Evolutionary conservation across 2,329 filamentous ascomycete genomes (phyloP), one percentile per base, ranked within the genome.

Genomic region (Aspergillus transmontanensis): DNA sequence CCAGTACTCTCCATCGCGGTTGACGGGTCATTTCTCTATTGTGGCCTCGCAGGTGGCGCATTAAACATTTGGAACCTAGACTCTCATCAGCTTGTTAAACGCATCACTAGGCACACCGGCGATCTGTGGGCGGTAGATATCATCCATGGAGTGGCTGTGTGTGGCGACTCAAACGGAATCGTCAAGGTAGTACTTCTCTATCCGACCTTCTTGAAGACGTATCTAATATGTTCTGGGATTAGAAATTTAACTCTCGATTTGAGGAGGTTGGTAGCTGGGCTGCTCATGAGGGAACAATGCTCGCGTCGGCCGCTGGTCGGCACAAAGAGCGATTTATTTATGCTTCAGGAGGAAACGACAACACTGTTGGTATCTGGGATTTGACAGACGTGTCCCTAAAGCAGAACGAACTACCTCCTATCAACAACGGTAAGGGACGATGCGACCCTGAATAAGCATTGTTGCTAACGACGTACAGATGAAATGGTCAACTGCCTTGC

Each of bases 41-140:
- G 91, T 63, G 95, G 95, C 54, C 91, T 96, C 69, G 86, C 93
- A 1, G 89, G 92, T 45, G 96, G 95, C 26, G 87, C 96, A 57
- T 88, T 99, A 64, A 94, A 98, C 75, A 87, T 99, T 12, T 99
- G 96, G 94, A 96, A 99, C 75, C 84, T 99, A 16, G 94, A 98
- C 74, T 98, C 95, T 0, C 89, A 90, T 59, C 95, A 99, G 78
- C 89, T 95, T 56, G 85, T 99, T 51, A 86, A 95, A 62, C 93
- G 92, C 21, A 90, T 99, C 73, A 93, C 91, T 73, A 88, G 90
- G 0, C 90, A 93, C 69, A 87, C 87, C 39, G 89, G 89, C 50
- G 93, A 98, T 75, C 87, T 98, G 56, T 93, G 96, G 83, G 90
- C 93, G 0, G 83, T 98, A 50, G 90, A 93, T 67, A 90, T 97